phyloP scores from a whole-genome alignment of 371 early-diverging fungal species.

The Mucor sp. region DNA sequence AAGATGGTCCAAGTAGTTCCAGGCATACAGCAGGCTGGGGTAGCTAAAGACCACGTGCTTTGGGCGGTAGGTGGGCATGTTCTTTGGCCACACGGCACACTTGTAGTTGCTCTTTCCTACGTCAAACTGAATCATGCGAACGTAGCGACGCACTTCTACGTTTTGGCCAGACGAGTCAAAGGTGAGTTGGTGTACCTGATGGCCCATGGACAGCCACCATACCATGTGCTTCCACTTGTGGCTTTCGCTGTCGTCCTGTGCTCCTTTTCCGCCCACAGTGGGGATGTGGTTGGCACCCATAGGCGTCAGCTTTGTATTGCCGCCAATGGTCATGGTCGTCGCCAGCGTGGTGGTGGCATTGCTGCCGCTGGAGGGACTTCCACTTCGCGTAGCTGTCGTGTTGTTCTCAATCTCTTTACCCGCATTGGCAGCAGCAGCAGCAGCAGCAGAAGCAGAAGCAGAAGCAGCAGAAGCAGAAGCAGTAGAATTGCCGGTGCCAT shows the following conservation, averaged over 20 bases:
- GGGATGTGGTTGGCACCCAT: conserved; percentile 3
- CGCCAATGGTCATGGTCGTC: conserved; percentile 7
- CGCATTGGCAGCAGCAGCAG: background rate
- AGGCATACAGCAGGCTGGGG: conserved; percentile 80
- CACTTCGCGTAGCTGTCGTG: conserved; percentile 2
- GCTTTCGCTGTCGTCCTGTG: conserved; percentile 28
- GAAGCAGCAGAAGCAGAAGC: too few relatives aligned
- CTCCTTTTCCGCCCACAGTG: background rate
- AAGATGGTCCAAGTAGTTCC: conserved; percentile 92
- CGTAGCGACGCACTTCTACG: conserved; percentile 90
- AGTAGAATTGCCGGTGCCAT: background rate
- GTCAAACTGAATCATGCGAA: conserved; percentile 69
- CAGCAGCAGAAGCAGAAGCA: too few relatives aligned
- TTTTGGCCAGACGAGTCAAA: conserved; percentile 75
- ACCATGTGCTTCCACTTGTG: conserved; percentile 50
- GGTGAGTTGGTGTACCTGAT: conserved; percentile 79
- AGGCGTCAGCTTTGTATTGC: conserved; percentile 8
- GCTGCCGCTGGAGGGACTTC: conserved; percentile 8
- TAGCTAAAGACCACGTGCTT: conserved; percentile 71
- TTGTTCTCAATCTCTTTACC: conserved; percentile 12
- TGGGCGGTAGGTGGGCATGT: conserved; percentile 59
- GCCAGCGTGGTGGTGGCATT: conserved; percentile 8
- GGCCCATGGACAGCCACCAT: conserved; percentile 81
- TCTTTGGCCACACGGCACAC: conserved; percentile 89
- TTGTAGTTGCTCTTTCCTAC: conserved; percentile 66